phyloP scores from a whole-genome alignment of 257 asterid genomes.

The Lycium barbarum region DNA sequence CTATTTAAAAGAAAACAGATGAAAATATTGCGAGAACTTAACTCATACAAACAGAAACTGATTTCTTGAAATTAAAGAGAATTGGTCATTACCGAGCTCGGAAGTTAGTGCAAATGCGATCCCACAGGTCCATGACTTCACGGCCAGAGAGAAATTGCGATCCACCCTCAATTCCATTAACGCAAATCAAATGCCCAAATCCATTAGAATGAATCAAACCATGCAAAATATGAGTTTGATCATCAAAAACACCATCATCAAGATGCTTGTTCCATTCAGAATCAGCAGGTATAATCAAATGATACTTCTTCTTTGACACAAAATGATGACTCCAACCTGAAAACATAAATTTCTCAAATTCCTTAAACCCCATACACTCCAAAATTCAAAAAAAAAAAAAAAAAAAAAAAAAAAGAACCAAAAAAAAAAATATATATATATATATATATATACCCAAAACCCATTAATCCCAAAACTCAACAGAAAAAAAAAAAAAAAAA shows the following conservation, averaged over 20 bases:
- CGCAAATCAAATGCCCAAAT: conserved; percentile 75
- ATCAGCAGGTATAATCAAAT: conserved; percentile 77
- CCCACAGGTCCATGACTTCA: conserved; percentile 93
- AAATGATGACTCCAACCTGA: conserved; percentile 93
- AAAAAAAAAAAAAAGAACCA: conserved; percentile 7
- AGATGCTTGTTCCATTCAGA: conserved; percentile 75
- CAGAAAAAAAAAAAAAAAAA: not conserved
- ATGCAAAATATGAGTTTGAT: conserved; percentile 72
- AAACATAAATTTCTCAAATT: not conserved
- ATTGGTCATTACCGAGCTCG: conserved; percentile 53
- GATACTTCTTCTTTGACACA: conserved; percentile 86
- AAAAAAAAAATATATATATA: too few relatives aligned
- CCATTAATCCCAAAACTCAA: not conserved
- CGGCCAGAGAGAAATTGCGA: conserved; percentile 64
- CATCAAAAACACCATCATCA: conserved; percentile 58
- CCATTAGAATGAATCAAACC: conserved; percentile 94
- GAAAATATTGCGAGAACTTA: conserved; percentile 27
- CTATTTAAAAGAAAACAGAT: conserved; percentile 43
- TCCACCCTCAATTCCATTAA: conserved; percentile 91
- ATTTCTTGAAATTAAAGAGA: not conserved
- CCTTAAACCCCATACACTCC: not conserved
- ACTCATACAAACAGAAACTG: conserved; percentile 4
- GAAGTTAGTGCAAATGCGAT: conserved; percentile 74
- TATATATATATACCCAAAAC: not conserved
- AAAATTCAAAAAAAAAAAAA: not conserved